Evolutionary conservation across 2,329 filamentous ascomycete species (phyloP).

Genomic region (Sclerotinia subarctica): DNA sequence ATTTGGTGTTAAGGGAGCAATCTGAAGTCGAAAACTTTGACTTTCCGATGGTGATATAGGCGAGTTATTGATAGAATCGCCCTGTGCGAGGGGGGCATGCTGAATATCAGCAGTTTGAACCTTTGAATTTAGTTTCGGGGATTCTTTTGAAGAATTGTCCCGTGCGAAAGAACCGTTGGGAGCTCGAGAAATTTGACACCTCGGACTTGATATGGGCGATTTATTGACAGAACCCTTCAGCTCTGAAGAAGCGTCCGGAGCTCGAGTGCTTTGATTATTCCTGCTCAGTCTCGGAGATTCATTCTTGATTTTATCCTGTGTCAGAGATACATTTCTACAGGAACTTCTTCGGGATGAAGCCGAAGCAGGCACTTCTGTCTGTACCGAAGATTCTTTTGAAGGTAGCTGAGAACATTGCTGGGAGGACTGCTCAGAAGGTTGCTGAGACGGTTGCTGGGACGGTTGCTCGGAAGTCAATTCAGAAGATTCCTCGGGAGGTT

Average conservation of each 20-base stretch:
- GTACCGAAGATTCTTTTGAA: constrained; percentile 4
- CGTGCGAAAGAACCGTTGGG: not conserved
- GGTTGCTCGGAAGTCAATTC: not conserved
- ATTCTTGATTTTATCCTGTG: not conserved
- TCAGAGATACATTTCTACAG: not conserved
- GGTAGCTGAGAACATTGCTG: not conserved
- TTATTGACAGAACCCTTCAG: not conserved
- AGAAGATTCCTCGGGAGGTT: constrained; percentile 12
- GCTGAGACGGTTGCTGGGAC: not conserved
- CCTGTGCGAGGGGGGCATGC: not conserved
- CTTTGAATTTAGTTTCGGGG: not conserved
- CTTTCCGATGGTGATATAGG: not conserved
- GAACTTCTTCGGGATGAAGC: constrained; percentile 20
- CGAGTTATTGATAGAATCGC: not conserved
- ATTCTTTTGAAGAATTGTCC: not conserved
- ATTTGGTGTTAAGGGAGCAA: not conserved
- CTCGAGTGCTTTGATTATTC: not conserved
- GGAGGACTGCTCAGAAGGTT: constrained; percentile 6
- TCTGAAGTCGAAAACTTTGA: not conserved
- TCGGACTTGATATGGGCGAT: not conserved
- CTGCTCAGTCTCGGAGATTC: not conserved
- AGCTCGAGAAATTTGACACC: not conserved
- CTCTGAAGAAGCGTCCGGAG: no score
- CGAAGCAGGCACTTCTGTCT: not conserved
- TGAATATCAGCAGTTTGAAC: not conserved